Base-by-base conservation (phyloP, 176 grass and related monocot genomes). In the Musa troglodytarum region DNA sequence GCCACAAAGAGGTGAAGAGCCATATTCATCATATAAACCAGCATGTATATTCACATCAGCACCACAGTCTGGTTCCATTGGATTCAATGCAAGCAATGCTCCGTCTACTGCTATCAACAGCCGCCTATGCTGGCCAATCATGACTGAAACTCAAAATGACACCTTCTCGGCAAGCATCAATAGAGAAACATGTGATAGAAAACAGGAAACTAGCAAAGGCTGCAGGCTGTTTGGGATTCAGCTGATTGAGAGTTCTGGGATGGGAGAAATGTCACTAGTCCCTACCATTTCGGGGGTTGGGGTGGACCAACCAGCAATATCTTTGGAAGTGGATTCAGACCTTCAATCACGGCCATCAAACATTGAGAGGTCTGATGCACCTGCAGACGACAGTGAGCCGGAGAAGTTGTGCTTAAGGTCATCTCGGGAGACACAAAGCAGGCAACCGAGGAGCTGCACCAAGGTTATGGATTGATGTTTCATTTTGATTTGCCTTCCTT, bases 161-260 rank as follows among this genome's bases (percentile, higher is more conserved):
- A 81, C 87, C 10, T 85, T 67, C 23, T 25, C 84, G 68, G 77
- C 74, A 85, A 83, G 87, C 71, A 77, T 85, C 29, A 89, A 82
- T 70, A 89, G 64, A 34, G 71, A 78, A 72, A 25, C 78, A 75
- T 71, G 71, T 77, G 85, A 90, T 76, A 88, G 71, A 75, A 96
- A 88, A 81, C 76, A 81, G 80, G 88, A 92, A 65, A 63, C 78
- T 54, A 69, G 50, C 50, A 54, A 53, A 63, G 68, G 95, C 49
- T 93, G 86, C 80, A 99, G 86, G 79, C 85, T 99, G 83, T 99
- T 99, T 82, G 95, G 95, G 55, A 91, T 99, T 52, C 80, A 99
- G 67, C 75, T 99, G 80, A 76, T 82, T 22, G 74, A 70, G 63
- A 81, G 84, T 70, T 83, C 82, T 70, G 69, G 66, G 15, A 78